These are phyloP conservation scores for Lecanicillium sp. DNA, from an alignment of 2,329 filamentous ascomycete species.

Conservation along the genomic window DNA sequence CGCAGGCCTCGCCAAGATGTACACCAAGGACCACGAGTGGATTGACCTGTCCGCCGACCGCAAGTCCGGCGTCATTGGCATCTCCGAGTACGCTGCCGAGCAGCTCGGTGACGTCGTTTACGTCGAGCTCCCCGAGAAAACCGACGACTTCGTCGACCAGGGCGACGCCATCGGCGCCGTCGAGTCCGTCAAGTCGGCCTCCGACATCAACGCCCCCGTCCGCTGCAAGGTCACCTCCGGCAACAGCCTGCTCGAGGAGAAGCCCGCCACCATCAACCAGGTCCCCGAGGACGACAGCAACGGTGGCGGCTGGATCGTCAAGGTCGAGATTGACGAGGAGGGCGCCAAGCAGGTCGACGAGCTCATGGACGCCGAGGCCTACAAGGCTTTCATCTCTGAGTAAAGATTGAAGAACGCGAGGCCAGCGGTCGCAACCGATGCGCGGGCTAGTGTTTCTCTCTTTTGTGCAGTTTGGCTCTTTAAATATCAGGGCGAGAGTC, in stretches of 20 bases:
- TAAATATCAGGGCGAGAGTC: not conserved
- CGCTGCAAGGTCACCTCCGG: slow-evolving; percentile 67
- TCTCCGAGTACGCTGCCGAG: slow-evolving; percentile 86
- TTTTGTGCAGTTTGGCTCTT: not conserved
- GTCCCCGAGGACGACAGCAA: slow-evolving; percentile 72
- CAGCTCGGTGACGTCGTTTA: slow-evolving; percentile 95
- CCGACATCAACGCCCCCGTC: slow-evolving; percentile 89
- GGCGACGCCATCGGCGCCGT: slow-evolving; percentile 90
- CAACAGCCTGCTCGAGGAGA: slow-evolving; percentile 74
- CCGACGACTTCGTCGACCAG: slow-evolving; percentile 58
- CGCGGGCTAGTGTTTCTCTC: too few species aligned
- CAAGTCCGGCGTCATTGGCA: slow-evolving; percentile 75
- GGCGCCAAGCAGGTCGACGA: slow-evolving; percentile 62
- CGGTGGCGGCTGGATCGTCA: slow-evolving; percentile 86
- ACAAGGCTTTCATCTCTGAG: slow-evolving; percentile 64
- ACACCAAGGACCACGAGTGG: slow-evolving; percentile 98
- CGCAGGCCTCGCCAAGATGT: slow-evolving; percentile 66
- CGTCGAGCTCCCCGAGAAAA: slow-evolving; percentile 77
- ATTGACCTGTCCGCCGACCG: slow-evolving; percentile 79
- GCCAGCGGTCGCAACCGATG: too few species aligned
- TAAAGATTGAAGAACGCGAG: slow-evolving; percentile 15
- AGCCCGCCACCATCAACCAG: slow-evolving; percentile 82
- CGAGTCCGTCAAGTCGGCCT: slow-evolving; percentile 97
- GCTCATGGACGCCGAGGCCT: slow-evolving; percentile 72
- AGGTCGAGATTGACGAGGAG: slow-evolving; percentile 68